Base-by-base conservation (phyloP, 1,139 yeast genomes). In the Suhomyces wounanorum region DNA sequence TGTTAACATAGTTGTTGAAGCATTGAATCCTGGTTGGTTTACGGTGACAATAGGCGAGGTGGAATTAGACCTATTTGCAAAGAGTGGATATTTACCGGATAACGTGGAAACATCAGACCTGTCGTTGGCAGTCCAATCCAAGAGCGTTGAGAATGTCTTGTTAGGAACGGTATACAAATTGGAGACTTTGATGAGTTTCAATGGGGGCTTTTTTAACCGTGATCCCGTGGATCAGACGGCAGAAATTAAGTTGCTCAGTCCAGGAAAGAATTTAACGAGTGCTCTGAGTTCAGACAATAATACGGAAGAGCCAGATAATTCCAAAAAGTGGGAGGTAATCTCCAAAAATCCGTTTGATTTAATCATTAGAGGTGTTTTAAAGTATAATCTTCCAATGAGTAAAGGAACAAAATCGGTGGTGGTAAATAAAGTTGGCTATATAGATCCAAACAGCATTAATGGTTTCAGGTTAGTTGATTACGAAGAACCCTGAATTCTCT, bases 31-130 rank as follows among this genome's bases (percentile, higher is more conserved):
- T 0, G 97, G 97, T 0, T 81, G 89, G 73, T 78, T 87, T 59
- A 78, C 89, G 1, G 83, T 92, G 4, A 75, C 77, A 7, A 76
- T 92, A 2, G 75, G 76, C 43, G 82, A 84, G 8, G 86, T 87
- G 7, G 95, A 90, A 59, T 67, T 94, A 44, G 97, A 92, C 64
- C 77, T 94, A 3, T 94, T 94, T 73, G 98, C 97, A 1, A 86
- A 87, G 59, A 83, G 95, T 49, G 80, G 85, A 6, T 83, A 81
- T 61, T 54, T 76, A 26, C 68, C 69, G 2, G 68, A 62, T 18
- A 11, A 43, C 3, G 23, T 30, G 6, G 37, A n/a, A 16, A 50
- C 42, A 16, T 33, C 44, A 8, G 52, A 44, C 6, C 52, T 51
- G 16, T 9, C 21, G 14, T 3, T 40, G 7, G 23, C 8, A 9